phyloP scores from a whole-genome alignment of 202 grass and related monocot species.

The Tripidium arundinaceum region DNA sequence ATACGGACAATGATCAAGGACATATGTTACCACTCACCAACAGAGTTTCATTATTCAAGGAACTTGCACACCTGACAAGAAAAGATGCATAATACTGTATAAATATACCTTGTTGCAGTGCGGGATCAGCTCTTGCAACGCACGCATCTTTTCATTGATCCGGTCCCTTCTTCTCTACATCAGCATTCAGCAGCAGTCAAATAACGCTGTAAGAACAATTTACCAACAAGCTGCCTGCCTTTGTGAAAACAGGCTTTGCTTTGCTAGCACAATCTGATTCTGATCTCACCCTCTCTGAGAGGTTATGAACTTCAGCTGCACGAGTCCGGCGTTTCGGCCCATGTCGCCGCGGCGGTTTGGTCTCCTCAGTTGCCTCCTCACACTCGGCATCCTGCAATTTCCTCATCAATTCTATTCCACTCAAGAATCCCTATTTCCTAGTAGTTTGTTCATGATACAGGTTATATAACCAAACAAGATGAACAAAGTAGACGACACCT shows the following conservation, averaged over 20 bases:
- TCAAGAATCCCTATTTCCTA: conserved; percentile 1
- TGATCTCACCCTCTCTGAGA: conserved; percentile 74
- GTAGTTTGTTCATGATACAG: not conserved
- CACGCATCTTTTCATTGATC: conserved; percentile 93
- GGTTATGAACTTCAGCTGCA: conserved; percentile 85
- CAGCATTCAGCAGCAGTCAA: conserved; percentile 14
- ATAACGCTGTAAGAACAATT: not conserved
- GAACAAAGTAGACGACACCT: conserved; percentile 51
- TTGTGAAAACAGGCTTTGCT: not conserved
- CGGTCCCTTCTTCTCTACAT: conserved; percentile 88
- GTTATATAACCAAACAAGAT: not conserved
- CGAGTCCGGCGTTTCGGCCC: conserved; percentile 59
- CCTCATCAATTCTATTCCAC: conserved; percentile 17
- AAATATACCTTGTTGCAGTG: conserved; percentile 83
- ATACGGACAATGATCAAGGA: not conserved
- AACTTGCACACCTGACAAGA: conserved; percentile 21
- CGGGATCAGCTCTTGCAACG: conserved; percentile 86
- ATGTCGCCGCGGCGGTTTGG: conserved; percentile 33
- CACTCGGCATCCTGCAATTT: conserved; percentile 63
- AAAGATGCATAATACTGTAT: not conserved
- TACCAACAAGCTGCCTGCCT: not conserved
- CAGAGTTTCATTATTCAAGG: not conserved
- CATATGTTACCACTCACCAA: conserved; percentile 12
- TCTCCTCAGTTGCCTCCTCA: conserved; percentile 48
- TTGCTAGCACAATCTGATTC: not conserved